Percentiles rank a stretch among this genome's conserved stretches.
Evolutionary conservation across 495 filamentous ascomycete genomes (phyloP).

Genomic region (Hyaloscypha variabilis): DNA sequence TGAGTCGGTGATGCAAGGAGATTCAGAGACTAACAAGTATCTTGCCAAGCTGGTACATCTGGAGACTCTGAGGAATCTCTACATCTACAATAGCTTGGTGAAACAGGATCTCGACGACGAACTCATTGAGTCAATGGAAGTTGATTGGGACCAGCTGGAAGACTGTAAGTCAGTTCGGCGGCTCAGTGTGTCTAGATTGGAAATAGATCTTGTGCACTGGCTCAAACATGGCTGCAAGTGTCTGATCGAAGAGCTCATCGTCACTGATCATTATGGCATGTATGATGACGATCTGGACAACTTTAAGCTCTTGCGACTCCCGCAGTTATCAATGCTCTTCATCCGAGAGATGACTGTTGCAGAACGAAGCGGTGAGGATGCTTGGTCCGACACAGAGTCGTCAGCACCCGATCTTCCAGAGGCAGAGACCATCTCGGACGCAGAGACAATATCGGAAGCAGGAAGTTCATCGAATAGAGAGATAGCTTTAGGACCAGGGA

Average conservation of each 20-base stretch:
- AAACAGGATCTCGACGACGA: background rate
- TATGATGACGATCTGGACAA: background rate
- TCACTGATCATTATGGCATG: slow-evolving; percentile 7
- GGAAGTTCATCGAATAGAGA: too few species aligned
- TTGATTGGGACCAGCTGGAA: background rate
- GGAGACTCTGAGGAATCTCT: background rate
- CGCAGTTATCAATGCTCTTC: slow-evolving; percentile 6
- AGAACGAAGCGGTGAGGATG: too few species aligned
- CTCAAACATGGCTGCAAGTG: background rate
- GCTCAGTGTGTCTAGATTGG: background rate
- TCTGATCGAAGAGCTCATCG: background rate
- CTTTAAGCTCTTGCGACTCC: background rate
- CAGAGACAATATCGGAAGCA: too few species aligned
- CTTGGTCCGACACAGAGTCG: too few species aligned
- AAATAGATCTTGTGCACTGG: background rate
- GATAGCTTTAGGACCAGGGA: too few species aligned
- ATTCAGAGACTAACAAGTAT: background rate
- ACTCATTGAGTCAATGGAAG: background rate
- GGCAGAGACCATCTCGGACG: too few species aligned
- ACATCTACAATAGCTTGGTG: background rate
- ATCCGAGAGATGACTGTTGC: background rate
- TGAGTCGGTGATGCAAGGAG: background rate
- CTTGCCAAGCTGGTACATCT: slow-evolving; percentile 2
- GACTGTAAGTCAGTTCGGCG: background rate
- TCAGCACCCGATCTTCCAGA: too few species aligned